Conservation (phyloP, 164 flowering plant species). For the Paratinospora sagittata region DNA sequence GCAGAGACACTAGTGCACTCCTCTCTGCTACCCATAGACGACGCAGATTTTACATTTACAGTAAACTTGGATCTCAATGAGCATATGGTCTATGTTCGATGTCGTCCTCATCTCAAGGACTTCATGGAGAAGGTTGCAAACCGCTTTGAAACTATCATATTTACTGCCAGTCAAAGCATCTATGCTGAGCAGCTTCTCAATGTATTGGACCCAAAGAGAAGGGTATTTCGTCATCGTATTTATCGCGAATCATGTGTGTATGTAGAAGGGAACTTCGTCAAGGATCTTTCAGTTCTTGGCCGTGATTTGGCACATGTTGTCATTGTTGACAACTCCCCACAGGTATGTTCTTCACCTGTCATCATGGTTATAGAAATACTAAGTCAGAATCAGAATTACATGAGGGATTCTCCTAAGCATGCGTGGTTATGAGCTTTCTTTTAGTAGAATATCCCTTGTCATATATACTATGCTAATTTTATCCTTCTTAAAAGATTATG, state of each 20-base stretch:
- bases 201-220: too few species aligned
- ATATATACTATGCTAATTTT: too few species aligned
- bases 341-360: conserved; percentile 41
- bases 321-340: conserved; percentile 94
- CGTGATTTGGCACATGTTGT: too few species aligned
- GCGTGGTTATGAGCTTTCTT: too few species aligned
- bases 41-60: conserved; percentile 80
- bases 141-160: conserved; percentile 78
- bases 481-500: too few species aligned
- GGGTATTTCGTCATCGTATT: conserved; percentile 68
- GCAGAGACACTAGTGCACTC: conserved; percentile 96
- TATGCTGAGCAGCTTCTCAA: conserved; percentile 96
- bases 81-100: too few species aligned
- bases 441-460: too few species aligned
- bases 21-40: conserved; percentile 63
- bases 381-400: too few species aligned
- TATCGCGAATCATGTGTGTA: conserved; percentile 83
- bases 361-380: too few species aligned
- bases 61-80: too few species aligned
- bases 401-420: too few species aligned
- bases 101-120: conserved; percentile 71
- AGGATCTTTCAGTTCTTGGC: too few species aligned
- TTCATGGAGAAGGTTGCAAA: conserved; percentile 73
- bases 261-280: conserved; percentile 76
- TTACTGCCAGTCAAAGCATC: conserved; percentile 93